Base-by-base conservation (phyloP, 768 basidiomycete genomes). In the Lanmaoa rubissima region DNA sequence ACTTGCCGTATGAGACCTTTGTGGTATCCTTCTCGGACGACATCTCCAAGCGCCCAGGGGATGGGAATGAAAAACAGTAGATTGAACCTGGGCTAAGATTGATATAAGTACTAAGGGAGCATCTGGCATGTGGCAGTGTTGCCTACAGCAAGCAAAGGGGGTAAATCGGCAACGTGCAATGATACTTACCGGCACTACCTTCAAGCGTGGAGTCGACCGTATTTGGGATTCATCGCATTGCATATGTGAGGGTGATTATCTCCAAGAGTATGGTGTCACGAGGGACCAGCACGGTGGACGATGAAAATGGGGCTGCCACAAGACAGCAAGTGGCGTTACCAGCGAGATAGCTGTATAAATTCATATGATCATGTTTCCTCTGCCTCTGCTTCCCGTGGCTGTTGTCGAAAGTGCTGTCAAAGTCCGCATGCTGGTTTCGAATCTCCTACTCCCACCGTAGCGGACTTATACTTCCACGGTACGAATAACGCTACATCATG, bases 1-100 rank as follows among this genome's bases (percentile, higher is more conserved):
- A 17, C 49, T 36, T 17, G 17, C 60, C 62, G 46, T 16, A 41
- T 10, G 54, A 17, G n/a, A 4, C 28, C 13, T n/a, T 40, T 4
- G 49, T 1, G 8, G 32, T 46, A 19, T 56, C 61, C 52, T 73
- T 74, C 41, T 72, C 72, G 3, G 58, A 34, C 19, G 48, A 53
- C 62, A 65, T 68, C 12, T 35, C 35, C 2, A 19, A 10, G 17
- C 4, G 11, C 46, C n/a, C 17, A 26, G 31, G 16, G 8, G 19
- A 21, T 3, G 28, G 24, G 8, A 14, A 13, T 17, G 16, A 32
- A 35, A 26, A 16, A 41, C 2, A 19, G 32, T 3, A 38, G 2
- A 4, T 31, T 19, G 26, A 16, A 7, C 1, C 28, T 10, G 26
- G 16, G n/a, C 5, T 1, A 9, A 17, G 19, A 36, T 43, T 47